Evolutionary conservation across 2,329 filamentous ascomycete species (phyloP).

Genomic region (Hypocrella siamensis): DNA sequence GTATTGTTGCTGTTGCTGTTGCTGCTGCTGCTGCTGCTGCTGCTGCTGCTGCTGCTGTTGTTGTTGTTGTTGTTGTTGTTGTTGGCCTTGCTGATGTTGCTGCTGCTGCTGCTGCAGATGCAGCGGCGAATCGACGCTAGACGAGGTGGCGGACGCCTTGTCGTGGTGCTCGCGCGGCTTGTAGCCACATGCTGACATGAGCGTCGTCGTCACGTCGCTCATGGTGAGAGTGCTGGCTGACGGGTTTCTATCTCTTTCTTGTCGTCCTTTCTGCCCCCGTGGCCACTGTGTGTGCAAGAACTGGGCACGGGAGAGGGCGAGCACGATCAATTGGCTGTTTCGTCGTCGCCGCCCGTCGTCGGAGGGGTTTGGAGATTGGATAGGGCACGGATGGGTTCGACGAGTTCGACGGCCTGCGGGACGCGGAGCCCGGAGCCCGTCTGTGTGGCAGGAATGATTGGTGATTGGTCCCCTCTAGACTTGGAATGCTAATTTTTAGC

Average conservation of each 20-base stretch:
- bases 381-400: too few species aligned
- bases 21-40: constrained; percentile 7
- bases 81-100: constrained; percentile 5
- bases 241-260: background rate
- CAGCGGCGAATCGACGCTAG: constrained; percentile 22
- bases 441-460: too few species aligned
- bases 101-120: constrained; percentile 1
- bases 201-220: constrained; percentile 21
- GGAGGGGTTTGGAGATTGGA: too few species aligned
- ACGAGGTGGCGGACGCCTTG: constrained; percentile 18
- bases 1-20: background rate
- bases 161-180: constrained; percentile 13
- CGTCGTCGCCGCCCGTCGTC: too few species aligned
- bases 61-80: constrained; percentile 5
- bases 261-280: background rate
- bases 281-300: background rate
- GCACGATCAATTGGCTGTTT: background rate
- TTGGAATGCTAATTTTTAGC: too few species aligned
- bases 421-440: too few species aligned
- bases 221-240: constrained; percentile 11
- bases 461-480: too few species aligned
- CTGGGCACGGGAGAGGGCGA: background rate
- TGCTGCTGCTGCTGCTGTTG: constrained; percentile 3
- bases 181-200: constrained; percentile 21
- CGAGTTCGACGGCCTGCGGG: too few species aligned